phyloP scores from a whole-genome alignment of 179 eudicot species.

The Gypsophila paniculata region DNA sequence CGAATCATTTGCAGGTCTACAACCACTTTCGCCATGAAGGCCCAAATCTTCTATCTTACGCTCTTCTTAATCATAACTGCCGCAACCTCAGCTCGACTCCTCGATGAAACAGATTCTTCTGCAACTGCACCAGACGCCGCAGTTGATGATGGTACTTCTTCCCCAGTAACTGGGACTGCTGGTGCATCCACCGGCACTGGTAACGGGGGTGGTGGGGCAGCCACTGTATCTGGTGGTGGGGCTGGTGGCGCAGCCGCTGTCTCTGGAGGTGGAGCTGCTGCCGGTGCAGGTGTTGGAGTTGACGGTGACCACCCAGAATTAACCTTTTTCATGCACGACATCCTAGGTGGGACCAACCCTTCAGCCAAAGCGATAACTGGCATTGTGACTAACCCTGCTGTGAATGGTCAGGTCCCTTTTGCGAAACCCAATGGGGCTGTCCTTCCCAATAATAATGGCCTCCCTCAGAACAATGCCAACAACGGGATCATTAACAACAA shows the following conservation, averaged over 20 bases:
- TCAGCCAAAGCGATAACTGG: conserved; percentile 87
- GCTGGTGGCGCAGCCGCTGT: background rate
- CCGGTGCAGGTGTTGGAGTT: conserved; percentile 17
- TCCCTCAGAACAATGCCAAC: conserved; percentile 51
- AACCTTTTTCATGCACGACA: conserved; percentile 88
- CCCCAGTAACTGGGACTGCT: conserved; percentile 22
- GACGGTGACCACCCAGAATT: conserved; percentile 39
- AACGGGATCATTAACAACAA: conserved; percentile 63
- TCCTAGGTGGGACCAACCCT: conserved; percentile 77
- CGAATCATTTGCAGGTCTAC: background rate
- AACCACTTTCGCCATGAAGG: conserved; percentile 30
- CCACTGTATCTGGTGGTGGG: conserved; percentile 18
- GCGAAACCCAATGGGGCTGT: conserved; percentile 84
- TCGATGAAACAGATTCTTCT: conserved; percentile 42
- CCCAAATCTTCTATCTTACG: conserved; percentile 40
- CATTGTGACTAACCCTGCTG: conserved; percentile 64
- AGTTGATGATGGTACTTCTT: conserved; percentile 19
- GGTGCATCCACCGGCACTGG: conserved; percentile 20
- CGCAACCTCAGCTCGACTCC: conserved; percentile 57
- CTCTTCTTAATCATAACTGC: conserved; percentile 37
- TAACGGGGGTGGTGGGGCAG: conserved; percentile 20
- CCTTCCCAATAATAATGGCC: conserved; percentile 58
- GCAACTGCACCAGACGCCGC: conserved; percentile 30
- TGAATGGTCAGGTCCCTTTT: conserved; percentile 78
- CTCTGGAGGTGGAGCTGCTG: background rate